These are phyloP conservation scores for Ogataea zsoltii DNA, from an alignment of 805 yeast genomes.

Conservation along the genomic window DNA sequence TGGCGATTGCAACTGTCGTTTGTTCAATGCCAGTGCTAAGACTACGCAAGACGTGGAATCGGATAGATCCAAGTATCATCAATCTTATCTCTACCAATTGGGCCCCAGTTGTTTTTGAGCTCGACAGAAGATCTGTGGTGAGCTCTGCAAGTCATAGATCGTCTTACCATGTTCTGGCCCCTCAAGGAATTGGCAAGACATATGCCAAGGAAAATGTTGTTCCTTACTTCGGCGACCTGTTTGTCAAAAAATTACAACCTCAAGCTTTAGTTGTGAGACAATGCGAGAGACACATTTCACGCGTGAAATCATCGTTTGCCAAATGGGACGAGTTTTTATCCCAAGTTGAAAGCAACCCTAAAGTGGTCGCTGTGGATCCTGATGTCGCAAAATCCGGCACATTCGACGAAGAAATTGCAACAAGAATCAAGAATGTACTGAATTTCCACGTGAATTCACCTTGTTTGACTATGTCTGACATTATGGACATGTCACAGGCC, in stretches of 20 bases:
- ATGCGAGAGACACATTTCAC: conserved; percentile 63
- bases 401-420: conserved; percentile 9
- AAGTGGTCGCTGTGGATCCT: conserved; percentile 21
- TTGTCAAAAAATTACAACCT: conserved; percentile 47
- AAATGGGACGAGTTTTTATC: conserved; percentile 79
- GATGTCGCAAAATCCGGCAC: conserved; percentile 2
- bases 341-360: conserved; percentile 45
- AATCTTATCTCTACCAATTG: conserved; percentile 73
- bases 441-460: conserved; percentile 41
- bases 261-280: conserved; percentile 41
- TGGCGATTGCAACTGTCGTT: conserved; percentile 80
- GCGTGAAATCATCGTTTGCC: conserved; percentile 69
- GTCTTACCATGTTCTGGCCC: conserved; percentile 75
- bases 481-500: conserved; percentile 64
- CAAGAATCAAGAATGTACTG: conserved; percentile 39
- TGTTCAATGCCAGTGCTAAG: conserved; percentile 83
- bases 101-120: conserved; percentile 90
- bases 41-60: conserved; percentile 71
- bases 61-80: conserved; percentile 58
- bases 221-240: conserved; percentile 88
- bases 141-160: conserved; percentile 57
- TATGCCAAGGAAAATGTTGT: conserved; percentile 77
- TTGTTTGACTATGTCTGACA: conserved; percentile 48
- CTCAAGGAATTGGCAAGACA: conserved; percentile 79
- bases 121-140: conserved; percentile 71